phyloP scores from a whole-genome alignment of 176 grass and related monocot genomes.

The Bolboschoenus planiculmis region DNA sequence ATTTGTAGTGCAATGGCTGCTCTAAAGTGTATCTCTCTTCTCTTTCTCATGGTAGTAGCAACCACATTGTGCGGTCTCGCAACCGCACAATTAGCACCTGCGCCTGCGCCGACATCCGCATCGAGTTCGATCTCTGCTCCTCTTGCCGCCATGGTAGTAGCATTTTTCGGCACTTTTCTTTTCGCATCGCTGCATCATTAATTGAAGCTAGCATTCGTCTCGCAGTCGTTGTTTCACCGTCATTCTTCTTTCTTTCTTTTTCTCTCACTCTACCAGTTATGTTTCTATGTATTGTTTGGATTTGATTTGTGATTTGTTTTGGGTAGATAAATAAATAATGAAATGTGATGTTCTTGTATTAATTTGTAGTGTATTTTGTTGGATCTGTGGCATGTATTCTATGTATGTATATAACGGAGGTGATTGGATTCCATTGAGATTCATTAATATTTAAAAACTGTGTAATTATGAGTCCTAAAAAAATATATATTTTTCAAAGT shows the following conservation, averaged over 20 bases:
- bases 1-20: slow-evolving; percentile 16
- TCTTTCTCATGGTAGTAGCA: neutral
- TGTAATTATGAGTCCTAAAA: neutral
- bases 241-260: neutral
- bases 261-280: neutral
- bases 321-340: slow-evolving; percentile 20
- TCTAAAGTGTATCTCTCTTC: slow-evolving; percentile 5
- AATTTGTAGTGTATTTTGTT: slow-evolving; percentile 1
- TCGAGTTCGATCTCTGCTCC: slow-evolving; percentile 5
- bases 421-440: neutral
- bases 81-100: neutral
- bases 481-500: neutral
- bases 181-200: neutral
- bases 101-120: neutral
- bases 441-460: neutral
- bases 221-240: neutral
- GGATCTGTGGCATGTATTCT: neutral
- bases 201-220: neutral
- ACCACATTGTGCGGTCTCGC: neutral
- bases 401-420: slow-evolving; percentile 11
- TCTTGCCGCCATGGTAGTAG: neutral
- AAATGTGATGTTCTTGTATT: neutral
- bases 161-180: slow-evolving; percentile 2
- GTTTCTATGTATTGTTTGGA: neutral
- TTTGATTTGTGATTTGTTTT: neutral